Conservation (phyloP, 2,329 filamentous ascomycete genomes). For the Raffaelea ambrosiae region DNA sequence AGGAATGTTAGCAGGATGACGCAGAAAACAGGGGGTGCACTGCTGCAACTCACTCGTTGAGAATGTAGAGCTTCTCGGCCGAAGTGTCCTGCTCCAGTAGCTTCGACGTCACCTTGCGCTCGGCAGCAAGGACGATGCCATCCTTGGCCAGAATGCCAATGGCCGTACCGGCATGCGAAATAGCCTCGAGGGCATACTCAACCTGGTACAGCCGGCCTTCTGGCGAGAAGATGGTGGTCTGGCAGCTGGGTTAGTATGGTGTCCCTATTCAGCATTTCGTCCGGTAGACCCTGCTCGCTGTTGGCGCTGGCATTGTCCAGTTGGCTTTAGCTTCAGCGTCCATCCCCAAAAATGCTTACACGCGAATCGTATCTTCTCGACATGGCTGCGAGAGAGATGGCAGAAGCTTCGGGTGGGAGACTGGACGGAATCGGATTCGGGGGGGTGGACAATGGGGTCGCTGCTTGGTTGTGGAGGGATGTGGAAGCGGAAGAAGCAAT, state of each 20-base stretch:
- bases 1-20: neutral
- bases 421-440: no score
- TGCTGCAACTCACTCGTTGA: constrained; percentile 71
- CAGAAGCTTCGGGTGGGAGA: neutral
- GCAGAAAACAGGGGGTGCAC: neutral
- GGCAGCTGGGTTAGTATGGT: constrained; percentile 3
- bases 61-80: constrained; percentile 98
- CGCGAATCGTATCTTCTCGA: constrained; percentile 96
- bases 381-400: constrained; percentile 43
- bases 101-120: constrained; percentile 99
- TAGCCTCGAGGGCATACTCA: constrained; percentile 97
- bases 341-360: constrained; percentile 52
- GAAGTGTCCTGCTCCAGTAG: constrained; percentile 98
- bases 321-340: constrained; percentile 1
- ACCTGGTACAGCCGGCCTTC: constrained; percentile 98
- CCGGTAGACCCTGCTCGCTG: no score
- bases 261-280: no score
- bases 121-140: constrained; percentile 94
- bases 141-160: constrained; percentile 95
- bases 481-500: no score
- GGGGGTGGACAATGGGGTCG: no score
- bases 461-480: no score
- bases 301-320: no score
- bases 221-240: constrained; percentile 99
- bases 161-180: constrained; percentile 95